Evolutionary conservation across 257 asterid species (phyloP).

Genomic region (Echium plantagineum): DNA sequence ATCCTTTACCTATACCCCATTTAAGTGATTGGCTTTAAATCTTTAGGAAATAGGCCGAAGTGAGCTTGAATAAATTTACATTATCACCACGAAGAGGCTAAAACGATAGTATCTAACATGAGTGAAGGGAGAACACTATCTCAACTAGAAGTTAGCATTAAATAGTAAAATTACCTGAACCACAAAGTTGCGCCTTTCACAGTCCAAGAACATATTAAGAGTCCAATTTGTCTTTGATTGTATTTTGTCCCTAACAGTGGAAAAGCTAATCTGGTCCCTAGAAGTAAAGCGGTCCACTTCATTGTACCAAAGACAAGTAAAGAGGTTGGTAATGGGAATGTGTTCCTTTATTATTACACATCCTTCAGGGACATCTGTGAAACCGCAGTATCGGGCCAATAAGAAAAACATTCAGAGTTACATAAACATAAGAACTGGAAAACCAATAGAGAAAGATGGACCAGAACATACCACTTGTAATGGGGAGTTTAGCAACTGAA

Average conservation of each 20-base stretch:
- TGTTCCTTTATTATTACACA: slow-evolving; percentile 87
- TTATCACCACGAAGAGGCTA: background rate
- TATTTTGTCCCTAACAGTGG: slow-evolving; percentile 83
- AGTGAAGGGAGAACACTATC: background rate
- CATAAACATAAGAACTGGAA: background rate
- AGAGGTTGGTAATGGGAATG: slow-evolving; percentile 72
- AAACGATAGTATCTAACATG: background rate
- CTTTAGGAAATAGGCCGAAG: too few relatives aligned
- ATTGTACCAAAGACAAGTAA: slow-evolving; percentile 90
- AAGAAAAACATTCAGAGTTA: background rate
- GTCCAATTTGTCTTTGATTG: slow-evolving; percentile 66
- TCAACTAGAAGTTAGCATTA: background rate
- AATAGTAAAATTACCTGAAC: slow-evolving; percentile 50
- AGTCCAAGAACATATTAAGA: slow-evolving; percentile 77
- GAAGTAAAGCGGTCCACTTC: slow-evolving; percentile 93
- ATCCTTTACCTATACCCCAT: too few relatives aligned
- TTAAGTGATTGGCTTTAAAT: too few relatives aligned
- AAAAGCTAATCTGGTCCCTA: slow-evolving; percentile 88
- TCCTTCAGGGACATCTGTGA: slow-evolving; percentile 93
- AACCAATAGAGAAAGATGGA: slow-evolving; percentile 7
- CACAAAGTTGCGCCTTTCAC: slow-evolving; percentile 85
- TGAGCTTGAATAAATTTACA: background rate
- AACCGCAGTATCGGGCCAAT: background rate
- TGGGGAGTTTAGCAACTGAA: slow-evolving; percentile 64
- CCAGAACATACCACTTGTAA: slow-evolving; percentile 51